These are phyloP conservation scores for Chaetomium globosum DNA, from an alignment of 2,329 filamentous ascomycete species.

Conservation along the genomic window DNA sequence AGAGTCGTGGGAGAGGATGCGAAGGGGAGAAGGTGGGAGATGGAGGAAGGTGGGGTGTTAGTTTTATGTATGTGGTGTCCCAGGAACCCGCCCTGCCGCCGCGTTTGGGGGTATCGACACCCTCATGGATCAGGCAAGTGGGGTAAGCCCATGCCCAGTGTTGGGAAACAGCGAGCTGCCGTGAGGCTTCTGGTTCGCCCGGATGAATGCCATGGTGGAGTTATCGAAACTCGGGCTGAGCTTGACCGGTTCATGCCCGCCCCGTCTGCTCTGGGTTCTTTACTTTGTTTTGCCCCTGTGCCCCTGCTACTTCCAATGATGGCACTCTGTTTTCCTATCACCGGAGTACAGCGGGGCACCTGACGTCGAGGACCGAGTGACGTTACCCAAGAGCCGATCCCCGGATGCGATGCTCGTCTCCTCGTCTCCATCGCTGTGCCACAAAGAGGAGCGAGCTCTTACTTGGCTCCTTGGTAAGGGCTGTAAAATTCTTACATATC, in stretches of 20 bases:
- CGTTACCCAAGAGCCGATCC: constrained; percentile 13
- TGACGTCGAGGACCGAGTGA: constrained; percentile 27
- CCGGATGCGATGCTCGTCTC: neutral
- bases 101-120: constrained; percentile 31
- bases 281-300: constrained; percentile 16
- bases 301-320: too few species aligned
- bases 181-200: constrained; percentile 35
- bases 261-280: constrained; percentile 19
- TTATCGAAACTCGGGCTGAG: constrained; percentile 26
- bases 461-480: too few species aligned
- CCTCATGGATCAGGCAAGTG: constrained; percentile 31
- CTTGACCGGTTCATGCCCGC: constrained; percentile 24
- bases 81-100: constrained; percentile 13
- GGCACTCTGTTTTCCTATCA: constrained; percentile 6
- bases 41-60: constrained; percentile 36
- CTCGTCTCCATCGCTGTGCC: constrained; percentile 5
- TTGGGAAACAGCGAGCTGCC: constrained; percentile 25
- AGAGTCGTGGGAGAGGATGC: constrained; percentile 26
- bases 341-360: constrained; percentile 24
- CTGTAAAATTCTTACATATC: neutral
- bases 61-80: constrained; percentile 34
- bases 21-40: constrained; percentile 32
- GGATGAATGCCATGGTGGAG: constrained; percentile 36
- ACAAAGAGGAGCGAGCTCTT: neutral
- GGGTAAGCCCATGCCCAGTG: constrained; percentile 27